phyloP scores from a whole-genome alignment of 768 basidiomycete species.

The Tylopilus intermedius region DNA sequence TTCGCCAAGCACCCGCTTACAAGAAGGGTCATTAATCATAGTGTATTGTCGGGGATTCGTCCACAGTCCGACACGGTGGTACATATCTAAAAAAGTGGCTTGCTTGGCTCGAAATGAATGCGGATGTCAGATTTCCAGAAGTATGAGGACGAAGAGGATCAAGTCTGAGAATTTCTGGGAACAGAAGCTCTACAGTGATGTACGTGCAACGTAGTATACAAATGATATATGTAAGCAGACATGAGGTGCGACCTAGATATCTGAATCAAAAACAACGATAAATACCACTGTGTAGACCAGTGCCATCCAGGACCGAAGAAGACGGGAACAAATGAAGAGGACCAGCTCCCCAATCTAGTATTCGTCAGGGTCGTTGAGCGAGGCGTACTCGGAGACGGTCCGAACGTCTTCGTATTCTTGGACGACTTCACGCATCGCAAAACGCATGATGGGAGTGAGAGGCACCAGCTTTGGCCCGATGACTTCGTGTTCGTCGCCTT shows the following conservation, averaged over 20 bases:
- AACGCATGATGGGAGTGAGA: slow-evolving; percentile 75
- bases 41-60: slow-evolving; percentile 93
- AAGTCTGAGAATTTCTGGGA: background rate
- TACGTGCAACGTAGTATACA: slow-evolving; percentile 6
- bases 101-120: slow-evolving; percentile 82
- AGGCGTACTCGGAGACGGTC: slow-evolving; percentile 75
- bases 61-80: slow-evolving; percentile 82
- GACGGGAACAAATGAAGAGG: background rate
- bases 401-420: slow-evolving; percentile 76
- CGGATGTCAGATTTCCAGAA: slow-evolving; percentile 85
- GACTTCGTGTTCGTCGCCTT: slow-evolving; percentile 49
- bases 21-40: slow-evolving; percentile 23
- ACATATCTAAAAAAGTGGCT: slow-evolving; percentile 87
- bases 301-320: background rate
- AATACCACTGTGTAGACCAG: background rate
- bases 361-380: slow-evolving; percentile 64
- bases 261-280: slow-evolving; percentile 2
- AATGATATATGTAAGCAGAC: slow-evolving; percentile 1
- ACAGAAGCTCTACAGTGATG: background rate
- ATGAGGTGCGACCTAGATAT: background rate
- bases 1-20: background rate
- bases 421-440: slow-evolving; percentile 79
- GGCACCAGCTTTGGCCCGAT: slow-evolving; percentile 75
- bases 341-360: slow-evolving; percentile 37
- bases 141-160: slow-evolving; percentile 17